These are phyloP conservation scores for Rhodotorula taiwanensis DNA, from an alignment of 768 basidiomycete genomes.

Conservation along the genomic window DNA sequence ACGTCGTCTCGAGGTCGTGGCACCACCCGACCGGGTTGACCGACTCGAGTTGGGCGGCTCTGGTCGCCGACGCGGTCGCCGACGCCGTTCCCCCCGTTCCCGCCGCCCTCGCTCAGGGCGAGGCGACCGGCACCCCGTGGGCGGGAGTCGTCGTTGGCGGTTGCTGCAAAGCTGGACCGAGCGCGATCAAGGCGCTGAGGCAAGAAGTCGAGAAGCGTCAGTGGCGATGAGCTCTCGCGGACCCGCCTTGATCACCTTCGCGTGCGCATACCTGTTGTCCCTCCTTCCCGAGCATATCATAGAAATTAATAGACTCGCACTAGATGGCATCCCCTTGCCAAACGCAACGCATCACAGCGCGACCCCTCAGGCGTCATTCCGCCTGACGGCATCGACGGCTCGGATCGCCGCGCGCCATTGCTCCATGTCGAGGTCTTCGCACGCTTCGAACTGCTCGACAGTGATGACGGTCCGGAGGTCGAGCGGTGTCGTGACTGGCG, in stretches of 20 bases:
- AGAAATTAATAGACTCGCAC: not conserved
- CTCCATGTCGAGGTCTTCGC: slow-evolving; percentile 7
- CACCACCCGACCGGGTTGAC: slow-evolving; percentile 30
- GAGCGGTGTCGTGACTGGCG: not conserved
- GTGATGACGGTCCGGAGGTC: not conserved
- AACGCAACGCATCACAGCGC: too few species aligned
- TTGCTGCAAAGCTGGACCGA: slow-evolving; percentile 45
- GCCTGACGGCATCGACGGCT: not conserved
- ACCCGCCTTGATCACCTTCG: too few species aligned
- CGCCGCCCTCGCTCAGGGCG: not conserved
- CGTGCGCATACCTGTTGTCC: too few species aligned
- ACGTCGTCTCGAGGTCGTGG: slow-evolving; percentile 42
- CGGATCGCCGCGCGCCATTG: slow-evolving; percentile 1
- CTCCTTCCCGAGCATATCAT: too few species aligned
- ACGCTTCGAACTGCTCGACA: not conserved
- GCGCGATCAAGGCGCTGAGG: slow-evolving; percentile 42
- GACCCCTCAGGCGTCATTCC: too few species aligned
- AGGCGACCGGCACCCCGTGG: slow-evolving; percentile 36
- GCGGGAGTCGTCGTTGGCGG: slow-evolving; percentile 43
- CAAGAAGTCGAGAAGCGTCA: slow-evolving; percentile 21
- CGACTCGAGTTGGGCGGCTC: slow-evolving; percentile 38
- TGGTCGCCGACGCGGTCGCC: slow-evolving; percentile 32
- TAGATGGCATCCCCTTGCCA: not conserved
- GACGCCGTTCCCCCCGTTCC: slow-evolving; percentile 3
- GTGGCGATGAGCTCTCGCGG: slow-evolving; percentile 1